Evolutionary conservation across 345 rosid species (phyloP).

Genomic region (Erodium maritimum): DNA sequence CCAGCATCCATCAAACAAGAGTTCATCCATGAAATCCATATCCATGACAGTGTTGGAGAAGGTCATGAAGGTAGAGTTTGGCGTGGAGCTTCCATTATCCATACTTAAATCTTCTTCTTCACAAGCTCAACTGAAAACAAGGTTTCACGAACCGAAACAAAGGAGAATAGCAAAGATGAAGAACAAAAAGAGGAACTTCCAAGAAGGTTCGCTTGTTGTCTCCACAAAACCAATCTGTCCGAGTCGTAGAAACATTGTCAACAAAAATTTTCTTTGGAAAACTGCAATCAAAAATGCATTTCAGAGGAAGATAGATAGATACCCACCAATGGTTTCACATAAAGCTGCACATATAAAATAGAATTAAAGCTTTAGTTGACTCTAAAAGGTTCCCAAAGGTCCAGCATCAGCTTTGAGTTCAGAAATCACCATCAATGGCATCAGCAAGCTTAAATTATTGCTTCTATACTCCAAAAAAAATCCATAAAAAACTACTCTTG

Average conservation of each 20-base stretch:
- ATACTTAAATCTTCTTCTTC: constrained; percentile 26
- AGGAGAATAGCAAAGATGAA: constrained; percentile 50
- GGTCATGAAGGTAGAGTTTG: constrained; percentile 30
- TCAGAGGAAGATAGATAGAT: constrained; percentile 46
- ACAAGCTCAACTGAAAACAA: constrained; percentile 19
- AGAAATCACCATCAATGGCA: constrained; percentile 3
- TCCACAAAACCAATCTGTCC: constrained; percentile 43
- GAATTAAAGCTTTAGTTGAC: constrained; percentile 10
- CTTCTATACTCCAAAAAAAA: not conserved
- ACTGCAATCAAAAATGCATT: constrained; percentile 56
- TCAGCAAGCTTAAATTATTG: not conserved
- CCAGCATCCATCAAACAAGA: constrained; percentile 77
- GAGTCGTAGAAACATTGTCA: constrained; percentile 59
- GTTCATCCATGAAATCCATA: constrained; percentile 81
- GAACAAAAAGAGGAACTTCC: constrained; percentile 55
- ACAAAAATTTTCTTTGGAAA: constrained; percentile 35
- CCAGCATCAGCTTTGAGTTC: constrained; percentile 8
- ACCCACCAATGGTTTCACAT: constrained; percentile 21
- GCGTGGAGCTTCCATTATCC: constrained; percentile 42
- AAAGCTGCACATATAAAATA: constrained; percentile 9
- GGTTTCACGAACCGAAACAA: constrained; percentile 36
- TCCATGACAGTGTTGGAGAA: constrained; percentile 53
- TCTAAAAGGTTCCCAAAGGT: not conserved
- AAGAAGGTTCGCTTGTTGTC: constrained; percentile 35
- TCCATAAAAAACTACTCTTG: not conserved